Base-by-base conservation (phyloP, 768 basidiomycete genomes). In the Neoboletus brunneissimus region DNA sequence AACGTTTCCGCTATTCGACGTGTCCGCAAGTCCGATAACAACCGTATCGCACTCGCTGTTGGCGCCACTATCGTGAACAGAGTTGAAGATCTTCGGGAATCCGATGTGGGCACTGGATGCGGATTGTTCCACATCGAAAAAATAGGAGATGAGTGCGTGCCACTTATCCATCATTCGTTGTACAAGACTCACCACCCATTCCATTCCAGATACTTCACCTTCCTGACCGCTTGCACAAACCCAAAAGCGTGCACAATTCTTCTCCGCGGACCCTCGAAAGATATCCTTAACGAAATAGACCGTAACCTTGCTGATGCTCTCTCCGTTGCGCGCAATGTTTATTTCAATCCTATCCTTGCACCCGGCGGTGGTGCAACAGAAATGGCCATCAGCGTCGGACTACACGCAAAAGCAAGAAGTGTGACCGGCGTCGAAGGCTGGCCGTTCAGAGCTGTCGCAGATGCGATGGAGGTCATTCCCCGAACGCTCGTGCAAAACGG, bases 21-120 rank as follows among this genome's bases (percentile, higher is more conserved):
- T n/a, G 94, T 98, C 11, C 88, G 97, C 69, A 99, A 98, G 74
- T 94, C 94, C 4, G 97, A 99, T 73, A 98, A 98, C 79, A 99
- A 98, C 75, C 91, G 97, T 44, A 91, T 98, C 61, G 97, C 97
- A 0, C 87, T 97, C 25, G 95, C 94, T 1, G 87, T 91, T 38
- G 94, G 94, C 23, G 96, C 92, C 1, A 98, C 94, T 31, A 98
- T 99, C 73, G 92, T 99, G 58, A 98, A 98, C 75, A 86, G 95
- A 16, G 80, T 94, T 22, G 97, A 99, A 68, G 96, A 98, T 70
- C 79, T 99, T 35, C 84, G 94, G 22, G 96, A 96, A 64, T 73
- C 84, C 1, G 97, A 98, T 66, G 81, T 99, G 46, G 97, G 97
- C 18, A 95, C 92, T 1, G 76, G 86, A 52, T 99, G 97, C 69